A percentile compares a stretch with the other conserved stretches of the same genome.
These are phyloP conservation scores for Hanseniaspora gamundiae DNA, from an alignment of 1,139 yeast genomes.

Conservation along the genomic window DNA sequence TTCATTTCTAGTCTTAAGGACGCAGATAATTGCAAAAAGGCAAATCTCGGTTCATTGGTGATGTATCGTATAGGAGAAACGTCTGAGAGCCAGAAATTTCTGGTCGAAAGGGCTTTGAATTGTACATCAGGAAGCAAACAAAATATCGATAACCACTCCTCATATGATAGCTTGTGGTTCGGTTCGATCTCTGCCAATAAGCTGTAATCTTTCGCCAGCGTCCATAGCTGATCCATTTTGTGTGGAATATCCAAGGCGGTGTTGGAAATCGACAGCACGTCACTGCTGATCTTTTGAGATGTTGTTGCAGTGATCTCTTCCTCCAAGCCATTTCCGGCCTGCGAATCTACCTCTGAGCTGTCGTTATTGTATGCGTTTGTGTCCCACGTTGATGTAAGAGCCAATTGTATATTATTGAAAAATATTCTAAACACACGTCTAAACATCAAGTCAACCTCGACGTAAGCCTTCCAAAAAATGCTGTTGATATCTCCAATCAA, in stretches of 20 bases:
- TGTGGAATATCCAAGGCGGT: slow-evolving; percentile 1
- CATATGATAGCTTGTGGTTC: slow-evolving; percentile 26
- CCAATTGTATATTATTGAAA: neutral
- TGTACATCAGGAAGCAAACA: slow-evolving; percentile 20
- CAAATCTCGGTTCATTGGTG: slow-evolving; percentile 51
- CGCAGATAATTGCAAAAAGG: slow-evolving; percentile 26
- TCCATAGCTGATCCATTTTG: slow-evolving; percentile 11
- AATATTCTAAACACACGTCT: slow-evolving; percentile 5
- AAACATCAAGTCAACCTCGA: slow-evolving; percentile 8
- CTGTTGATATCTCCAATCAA: slow-evolving; percentile 13
- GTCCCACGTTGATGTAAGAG: neutral
- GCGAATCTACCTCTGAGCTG: neutral
- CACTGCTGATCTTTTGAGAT: slow-evolving; percentile 7
- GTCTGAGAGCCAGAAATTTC: slow-evolving; percentile 44
- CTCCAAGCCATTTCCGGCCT: neutral
- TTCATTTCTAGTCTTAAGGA: slow-evolving; percentile 1
- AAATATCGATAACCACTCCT: slow-evolving; percentile 36
- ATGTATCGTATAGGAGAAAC: slow-evolving; percentile 58
- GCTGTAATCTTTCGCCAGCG: slow-evolving; percentile 21
- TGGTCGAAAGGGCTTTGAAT: slow-evolving; percentile 16
- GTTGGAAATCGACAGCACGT: slow-evolving; percentile 7
- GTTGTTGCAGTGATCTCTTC: slow-evolving; percentile 10
- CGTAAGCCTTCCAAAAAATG: slow-evolving; percentile 9
- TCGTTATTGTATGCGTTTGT: neutral
- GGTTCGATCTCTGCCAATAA: slow-evolving; percentile 24